phyloP scores from a whole-genome alignment of 805 yeast genomes.

The Metschnikowia proteae region DNA sequence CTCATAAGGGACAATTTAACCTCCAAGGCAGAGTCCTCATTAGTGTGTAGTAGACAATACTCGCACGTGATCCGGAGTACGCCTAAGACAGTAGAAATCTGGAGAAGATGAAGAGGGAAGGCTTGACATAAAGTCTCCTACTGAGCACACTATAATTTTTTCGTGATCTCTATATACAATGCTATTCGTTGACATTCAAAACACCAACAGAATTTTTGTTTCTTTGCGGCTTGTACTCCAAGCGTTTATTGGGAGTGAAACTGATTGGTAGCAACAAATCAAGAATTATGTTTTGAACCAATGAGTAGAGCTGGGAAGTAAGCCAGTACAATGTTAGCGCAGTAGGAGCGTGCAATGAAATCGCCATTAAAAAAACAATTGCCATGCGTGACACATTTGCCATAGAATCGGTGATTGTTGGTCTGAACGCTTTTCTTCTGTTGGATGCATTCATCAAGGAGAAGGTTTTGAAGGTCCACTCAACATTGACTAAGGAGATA shows the following conservation, averaged over 20 bases:
- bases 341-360: conserved; percentile 81
- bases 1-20: neutral
- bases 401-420: conserved; percentile 59
- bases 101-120: too few species aligned
- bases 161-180: neutral
- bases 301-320: conserved; percentile 74
- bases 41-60: neutral
- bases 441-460: conserved; percentile 41
- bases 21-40: too few species aligned
- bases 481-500: conserved; percentile 70
- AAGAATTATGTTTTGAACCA: conserved; percentile 68
- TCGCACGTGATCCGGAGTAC: neutral
- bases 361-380: conserved; percentile 74
- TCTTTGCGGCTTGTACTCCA: conserved; percentile 19
- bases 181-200: conserved; percentile 4
- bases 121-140: too few species aligned
- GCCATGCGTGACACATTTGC: conserved; percentile 71
- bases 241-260: conserved; percentile 42
- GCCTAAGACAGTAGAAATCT: too few species aligned
- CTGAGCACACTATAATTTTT: neutral
- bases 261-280: conserved; percentile 62
- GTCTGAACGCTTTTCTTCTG: conserved; percentile 44
- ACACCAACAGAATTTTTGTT: conserved; percentile 14
- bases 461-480: conserved; percentile 72
- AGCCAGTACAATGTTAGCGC: conserved; percentile 88